Percentiles rank a stretch among this genome's conserved stretches.
Conservation (phyloP, 768 basidiomycete genomes). For the Pisolithus sp. region DNA sequence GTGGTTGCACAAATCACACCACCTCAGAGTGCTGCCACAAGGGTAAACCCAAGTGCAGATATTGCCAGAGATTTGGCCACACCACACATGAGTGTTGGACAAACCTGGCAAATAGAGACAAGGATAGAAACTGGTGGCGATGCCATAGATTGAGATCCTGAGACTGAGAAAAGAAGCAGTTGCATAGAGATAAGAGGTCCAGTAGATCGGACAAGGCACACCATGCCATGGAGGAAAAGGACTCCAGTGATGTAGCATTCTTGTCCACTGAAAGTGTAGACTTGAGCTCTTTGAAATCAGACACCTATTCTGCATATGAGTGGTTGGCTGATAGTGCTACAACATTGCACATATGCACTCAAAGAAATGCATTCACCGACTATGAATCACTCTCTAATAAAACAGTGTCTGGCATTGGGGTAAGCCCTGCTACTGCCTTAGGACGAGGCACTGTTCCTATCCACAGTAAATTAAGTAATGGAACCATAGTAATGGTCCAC, state of each 20-base stretch:
- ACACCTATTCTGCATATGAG: background rate
- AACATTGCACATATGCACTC: background rate
- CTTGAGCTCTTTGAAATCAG: background rate
- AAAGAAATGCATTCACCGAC: background rate
- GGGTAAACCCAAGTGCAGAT: background rate
- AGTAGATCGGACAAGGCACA: background rate
- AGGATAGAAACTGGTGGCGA: too few relatives aligned
- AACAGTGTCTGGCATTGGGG: background rate
- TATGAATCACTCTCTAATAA: background rate
- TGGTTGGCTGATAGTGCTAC: background rate
- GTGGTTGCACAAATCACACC: too few relatives aligned
- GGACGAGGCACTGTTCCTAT: background rate
- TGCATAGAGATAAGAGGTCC: background rate
- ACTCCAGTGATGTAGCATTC: too few relatives aligned
- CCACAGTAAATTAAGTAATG: background rate
- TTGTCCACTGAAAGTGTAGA: background rate
- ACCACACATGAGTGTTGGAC: background rate
- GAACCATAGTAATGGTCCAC: background rate
- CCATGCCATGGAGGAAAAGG: too few relatives aligned
- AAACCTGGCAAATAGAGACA: background rate
- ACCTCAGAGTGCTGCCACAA: background rate
- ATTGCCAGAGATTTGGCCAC: background rate
- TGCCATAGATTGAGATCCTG: too few relatives aligned
- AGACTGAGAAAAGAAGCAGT: background rate
- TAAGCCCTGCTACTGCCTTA: fast-evolving